Base-by-base conservation (phyloP, 306 rosid genomes). In the Sicyos edulis region DNA sequence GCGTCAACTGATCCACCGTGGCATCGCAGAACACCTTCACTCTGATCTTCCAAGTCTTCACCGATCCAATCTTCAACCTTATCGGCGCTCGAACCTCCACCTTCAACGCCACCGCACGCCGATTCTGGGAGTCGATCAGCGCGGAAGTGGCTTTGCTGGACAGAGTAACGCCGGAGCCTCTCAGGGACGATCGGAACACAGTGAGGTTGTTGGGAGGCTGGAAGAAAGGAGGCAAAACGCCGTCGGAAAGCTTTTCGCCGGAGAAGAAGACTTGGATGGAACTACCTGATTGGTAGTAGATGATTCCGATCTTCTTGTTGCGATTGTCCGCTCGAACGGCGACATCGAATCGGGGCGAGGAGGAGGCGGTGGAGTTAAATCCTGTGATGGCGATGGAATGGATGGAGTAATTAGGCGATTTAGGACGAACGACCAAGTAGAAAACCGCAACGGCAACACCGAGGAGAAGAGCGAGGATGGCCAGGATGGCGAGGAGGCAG, bases 281-380 rank as follows among this genome's bases (percentile, higher is more conserved):
- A 77, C 92, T 85, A 7, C 75, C 84, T 22, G 32, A 78, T 59
- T 68, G 65, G 82, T 92, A 90, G 79, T 65, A 75, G 76, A 92
- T 85, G 76, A 92, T 85, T 29, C 98, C 98, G 59, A 89, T 85
- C 75, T 84, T 86, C 13, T 75, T 52, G 84, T 88, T 92, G 19
- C 90, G 91, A 73, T 92, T 90, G 1, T 81, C 59, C 1, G 91
- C 89, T 42, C 75, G 72, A 16, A 92, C 78, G 12, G 85, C 1
- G 4, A 86, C 78, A 40, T 83, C 75, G 60, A 92, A 80, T 60
- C 51, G 83, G 12, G 95, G 95, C 24, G 88, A 88, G 70, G 75
- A 51, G 0, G 79, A 7, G 15, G 86, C 21, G 0, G 91, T 74
- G n/a, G 84, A 0, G 65, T 92, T 85, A 3, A 90, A 40, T 7